phyloP scores from a whole-genome alignment of 2,329 filamentous ascomycete genomes.

The Pseudofabraea citricarpa region DNA sequence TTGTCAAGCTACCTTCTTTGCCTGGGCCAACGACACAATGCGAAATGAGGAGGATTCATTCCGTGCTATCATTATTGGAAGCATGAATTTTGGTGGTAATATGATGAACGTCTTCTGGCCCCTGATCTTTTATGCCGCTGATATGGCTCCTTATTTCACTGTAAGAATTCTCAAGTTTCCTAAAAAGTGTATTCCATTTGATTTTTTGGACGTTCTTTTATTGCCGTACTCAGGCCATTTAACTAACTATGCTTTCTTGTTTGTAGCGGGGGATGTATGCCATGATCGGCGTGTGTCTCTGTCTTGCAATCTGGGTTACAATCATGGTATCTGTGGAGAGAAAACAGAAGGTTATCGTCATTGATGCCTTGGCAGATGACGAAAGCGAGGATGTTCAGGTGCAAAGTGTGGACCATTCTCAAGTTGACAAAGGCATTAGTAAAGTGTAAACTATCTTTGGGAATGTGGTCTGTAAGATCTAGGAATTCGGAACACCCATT shows the following conservation, averaged over 20 bases:
- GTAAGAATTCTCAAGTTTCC: constrained; percentile 8
- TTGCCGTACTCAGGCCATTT: background rate
- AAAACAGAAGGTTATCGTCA: constrained; percentile 4
- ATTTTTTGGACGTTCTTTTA: constrained; percentile 8
- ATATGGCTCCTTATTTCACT: constrained; percentile 50
- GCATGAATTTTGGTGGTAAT: constrained; percentile 67
- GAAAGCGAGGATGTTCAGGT: background rate
- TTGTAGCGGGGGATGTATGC: constrained; percentile 62
- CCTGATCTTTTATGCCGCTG: constrained; percentile 64
- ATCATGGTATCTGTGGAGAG: constrained; percentile 42
- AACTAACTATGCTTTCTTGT: background rate
- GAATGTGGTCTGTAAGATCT: too few species aligned
- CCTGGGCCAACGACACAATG: constrained; percentile 66
- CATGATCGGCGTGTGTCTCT: constrained; percentile 62
- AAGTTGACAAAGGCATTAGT: background rate
- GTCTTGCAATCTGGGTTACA: constrained; percentile 54
- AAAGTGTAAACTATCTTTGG: too few species aligned
- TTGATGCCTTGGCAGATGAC: background rate
- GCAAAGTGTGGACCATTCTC: background rate
- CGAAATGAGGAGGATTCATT: constrained; percentile 59
- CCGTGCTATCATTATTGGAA: constrained; percentile 61
- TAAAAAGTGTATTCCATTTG: constrained; percentile 19
- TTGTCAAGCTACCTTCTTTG: constrained; percentile 70
- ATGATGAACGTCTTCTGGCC: constrained; percentile 71
- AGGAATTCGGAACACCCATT: too few species aligned